Conservation (phyloP, 257 asterid species). For the Rehmannia glutinosa region DNA sequence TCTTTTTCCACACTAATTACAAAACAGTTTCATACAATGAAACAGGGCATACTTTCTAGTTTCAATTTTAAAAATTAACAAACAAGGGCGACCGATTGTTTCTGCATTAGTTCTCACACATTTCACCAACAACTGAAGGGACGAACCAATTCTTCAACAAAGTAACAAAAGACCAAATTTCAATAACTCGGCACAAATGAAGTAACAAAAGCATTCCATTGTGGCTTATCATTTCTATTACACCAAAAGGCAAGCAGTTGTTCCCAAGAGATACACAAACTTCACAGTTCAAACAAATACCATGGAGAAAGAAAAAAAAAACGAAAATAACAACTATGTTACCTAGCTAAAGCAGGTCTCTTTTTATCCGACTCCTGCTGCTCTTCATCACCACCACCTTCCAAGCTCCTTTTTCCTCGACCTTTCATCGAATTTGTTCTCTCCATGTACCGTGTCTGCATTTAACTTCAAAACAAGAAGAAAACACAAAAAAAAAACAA, state of each 20-base stretch:
- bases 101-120: conserved; percentile 4
- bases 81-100: background rate
- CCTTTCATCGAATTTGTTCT: conserved; percentile 63
- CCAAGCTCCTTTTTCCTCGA: conserved; percentile 73
- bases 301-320: too few relatives aligned
- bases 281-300: background rate
- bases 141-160: too few relatives aligned
- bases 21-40: too few relatives aligned
- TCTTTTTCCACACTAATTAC: too few relatives aligned
- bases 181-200: background rate
- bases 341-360: conserved; percentile 44
- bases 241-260: background rate
- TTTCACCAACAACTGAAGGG: conserved; percentile 3
- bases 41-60: background rate
- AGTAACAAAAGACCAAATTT: background rate
- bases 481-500: background rate
- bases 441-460: conserved; percentile 87
- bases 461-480: conserved; percentile 31
- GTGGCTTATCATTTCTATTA: background rate
- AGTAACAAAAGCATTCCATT: background rate
- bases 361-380: conserved; percentile 50
- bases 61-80: background rate
- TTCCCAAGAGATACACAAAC: background rate
- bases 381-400: conserved; percentile 51
- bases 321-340: background rate